Evolutionary conservation across 495 filamentous ascomycete genomes (phyloP), one percentile per base, ranked within the genome.

Genomic region (Penicillium ochrochloron): DNA sequence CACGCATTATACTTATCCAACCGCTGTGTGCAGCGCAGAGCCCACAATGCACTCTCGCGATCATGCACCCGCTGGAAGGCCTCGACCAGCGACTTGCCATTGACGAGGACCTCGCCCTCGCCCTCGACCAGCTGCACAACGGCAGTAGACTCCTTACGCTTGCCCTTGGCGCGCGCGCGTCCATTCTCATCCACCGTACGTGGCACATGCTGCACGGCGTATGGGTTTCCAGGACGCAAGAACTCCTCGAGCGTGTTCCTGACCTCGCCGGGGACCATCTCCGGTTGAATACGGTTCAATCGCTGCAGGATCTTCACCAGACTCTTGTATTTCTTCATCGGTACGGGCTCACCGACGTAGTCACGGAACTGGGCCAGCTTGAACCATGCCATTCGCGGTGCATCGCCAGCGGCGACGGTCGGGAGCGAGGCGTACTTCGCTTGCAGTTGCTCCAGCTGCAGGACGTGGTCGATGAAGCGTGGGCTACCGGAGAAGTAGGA

Each of bases 1-100:
- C 90, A 99, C 14, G 97, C 91, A 73, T 99, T 99, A 80, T 99
- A 99, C 77, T 96, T 97, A 77, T 96, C 93, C 61, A 96, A 73
- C 59, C 95, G 82, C n/a, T 87, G 80, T 35, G 93, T 94, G 52
- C 86, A 85, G 64, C 92, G 89, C 69, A 98, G 75, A 5, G 96
- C 86, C 94, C 94, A 98, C 10, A 96, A 79, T 0, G 91, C 95
- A 70, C 92, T 97, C 79, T 98, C 96, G 27, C 95, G 88, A 73
- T 99, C 95, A 76, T 98, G 94, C 48, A 98, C 77, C 29, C 95
- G 85, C 33, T 88, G 89, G 75, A 99, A 99, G 31, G 85, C 86
- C 23, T 92, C 85, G 25, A 85, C 82, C 53, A 99, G 76, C 14
- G 82, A 86, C 80, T 92, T 94, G 25, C 93, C 93, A 77, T 99